These are phyloP conservation scores for Rutstroemia sp. DNA, from an alignment of 2,329 filamentous ascomycete species.

Conservation along the genomic window DNA sequence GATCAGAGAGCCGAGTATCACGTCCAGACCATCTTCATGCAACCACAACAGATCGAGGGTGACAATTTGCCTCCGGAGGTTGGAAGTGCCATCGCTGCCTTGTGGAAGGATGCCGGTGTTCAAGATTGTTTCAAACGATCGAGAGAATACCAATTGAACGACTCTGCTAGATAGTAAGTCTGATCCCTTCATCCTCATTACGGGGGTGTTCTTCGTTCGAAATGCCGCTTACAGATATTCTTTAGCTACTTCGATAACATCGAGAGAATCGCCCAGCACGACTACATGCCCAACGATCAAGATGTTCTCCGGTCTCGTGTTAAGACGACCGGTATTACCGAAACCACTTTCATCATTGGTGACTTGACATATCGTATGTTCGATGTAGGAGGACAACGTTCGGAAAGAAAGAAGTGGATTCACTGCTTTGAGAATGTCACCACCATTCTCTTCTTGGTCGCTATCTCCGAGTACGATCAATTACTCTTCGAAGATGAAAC, in stretches of 20 bases:
- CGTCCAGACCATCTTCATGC: slow-evolving; percentile 34
- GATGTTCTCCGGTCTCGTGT: slow-evolving; percentile 88
- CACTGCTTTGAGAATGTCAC: slow-evolving; percentile 76
- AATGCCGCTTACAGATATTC: slow-evolving; percentile 4
- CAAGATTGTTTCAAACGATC: slow-evolving; percentile 82
- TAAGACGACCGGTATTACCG: slow-evolving; percentile 91
- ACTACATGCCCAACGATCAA: slow-evolving; percentile 87
- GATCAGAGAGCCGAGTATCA: slow-evolving; percentile 39
- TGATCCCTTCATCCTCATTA: background rate
- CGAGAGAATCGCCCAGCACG: slow-evolving; percentile 65
- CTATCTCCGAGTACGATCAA: slow-evolving; percentile 95
- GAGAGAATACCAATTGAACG: slow-evolving; percentile 84
- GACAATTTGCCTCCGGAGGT: slow-evolving; percentile 75
- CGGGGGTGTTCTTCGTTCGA: background rate
- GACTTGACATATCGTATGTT: slow-evolving; percentile 94
- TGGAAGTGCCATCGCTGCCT: slow-evolving; percentile 69
- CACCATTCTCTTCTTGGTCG: slow-evolving; percentile 86
- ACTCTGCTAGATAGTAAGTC: slow-evolving; percentile 87
- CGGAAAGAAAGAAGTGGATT: slow-evolving; percentile 74
- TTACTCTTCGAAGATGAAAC: slow-evolving; percentile 94
- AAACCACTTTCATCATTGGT: slow-evolving; percentile 88
- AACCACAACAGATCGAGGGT: slow-evolving; percentile 58
- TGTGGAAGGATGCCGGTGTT: slow-evolving; percentile 82
- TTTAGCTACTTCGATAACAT: slow-evolving; percentile 76
- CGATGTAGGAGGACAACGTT: slow-evolving; percentile 67